A percentile compares a stretch with the other conserved stretches of the same genome.
These are phyloP conservation scores for Ophiosphaerella narmari DNA, from an alignment of 2,329 filamentous ascomycete species.

Conservation along the genomic window DNA sequence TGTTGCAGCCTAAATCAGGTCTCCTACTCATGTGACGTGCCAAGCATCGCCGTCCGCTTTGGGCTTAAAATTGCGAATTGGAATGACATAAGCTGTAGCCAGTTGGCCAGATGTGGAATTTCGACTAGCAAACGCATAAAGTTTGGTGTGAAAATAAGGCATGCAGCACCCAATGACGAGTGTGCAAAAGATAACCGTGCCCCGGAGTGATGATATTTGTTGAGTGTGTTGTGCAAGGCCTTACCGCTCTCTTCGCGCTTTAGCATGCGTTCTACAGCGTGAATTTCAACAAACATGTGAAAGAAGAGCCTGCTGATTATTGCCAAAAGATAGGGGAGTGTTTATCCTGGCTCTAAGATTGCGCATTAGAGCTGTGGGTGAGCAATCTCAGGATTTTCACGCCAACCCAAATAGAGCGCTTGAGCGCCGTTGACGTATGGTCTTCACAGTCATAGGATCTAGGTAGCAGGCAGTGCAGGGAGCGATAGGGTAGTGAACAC, in stretches of 20 bases:
- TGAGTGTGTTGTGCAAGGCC: no score
- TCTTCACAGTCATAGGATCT: background rate
- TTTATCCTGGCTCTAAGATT: constrained; percentile 4
- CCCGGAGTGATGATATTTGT: background rate
- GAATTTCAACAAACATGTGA: background rate
- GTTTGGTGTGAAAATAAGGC: background rate
- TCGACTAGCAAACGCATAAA: background rate
- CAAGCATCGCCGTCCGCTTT: constrained; percentile 29
- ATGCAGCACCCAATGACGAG: no score
- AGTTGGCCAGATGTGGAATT: background rate
- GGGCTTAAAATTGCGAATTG: constrained; percentile 29
- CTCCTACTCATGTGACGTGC: constrained; percentile 11
- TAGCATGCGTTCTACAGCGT: no score
- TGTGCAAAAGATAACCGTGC: background rate
- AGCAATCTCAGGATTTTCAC: constrained; percentile 28
- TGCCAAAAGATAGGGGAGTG: background rate
- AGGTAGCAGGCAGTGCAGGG: background rate
- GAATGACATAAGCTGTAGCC: background rate
- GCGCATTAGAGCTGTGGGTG: constrained; percentile 1
- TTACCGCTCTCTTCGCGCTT: no score
- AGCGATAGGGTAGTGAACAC: constrained; percentile 10
- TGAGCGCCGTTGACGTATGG: constrained; percentile 19
- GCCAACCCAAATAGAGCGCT: constrained; percentile 9
- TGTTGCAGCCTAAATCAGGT: constrained; percentile 9
- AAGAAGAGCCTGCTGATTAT: background rate